Evolutionary conservation across 768 basidiomycete genomes (phyloP), one percentile per base, ranked within the genome.

Genomic region (Saitozyma sp.): DNA sequence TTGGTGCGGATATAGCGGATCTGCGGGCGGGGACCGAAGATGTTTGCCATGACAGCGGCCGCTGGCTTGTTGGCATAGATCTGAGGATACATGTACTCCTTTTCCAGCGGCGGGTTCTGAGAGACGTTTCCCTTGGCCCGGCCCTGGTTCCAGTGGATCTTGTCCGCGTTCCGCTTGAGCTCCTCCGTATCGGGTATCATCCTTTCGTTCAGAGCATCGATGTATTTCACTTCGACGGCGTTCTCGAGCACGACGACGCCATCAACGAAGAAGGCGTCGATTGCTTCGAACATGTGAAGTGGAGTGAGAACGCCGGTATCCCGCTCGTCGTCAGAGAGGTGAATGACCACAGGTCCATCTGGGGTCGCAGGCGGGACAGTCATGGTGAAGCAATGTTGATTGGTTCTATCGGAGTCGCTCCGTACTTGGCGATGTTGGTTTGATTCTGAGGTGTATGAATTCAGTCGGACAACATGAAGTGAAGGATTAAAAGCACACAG

Each of bases 221-320:
- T 61, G 13, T 55, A 16, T 1, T 43, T 43, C 29, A 45, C 43
- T 16, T 20, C 45, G 3, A 61, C 39, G 10, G 60, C 60, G 39
- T 61, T 61, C 45, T 46, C 53, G 13, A 61, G 9, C n/a, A 61
- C 60, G 7, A 61, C 60, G 29, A 61, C n/a, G 7, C 60, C 53
- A 39, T 54, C 53, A 7, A n/a, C n/a, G 39, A 54, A 54, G 53
- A 37, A 54, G 9, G 20, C 53, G 39, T 29, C 39, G 14, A 54
- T 39, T n/a, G 53, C 53, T 29, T 54, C 53, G 40, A 20, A 54
- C 19, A 54, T 17, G 19, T 54, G 17, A 38, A 20, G 20, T 19
- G 20, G 20, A n/a, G 53, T 29, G 20, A 54, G 17, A 13, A 54
- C 53, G n/a, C 53, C 53, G 10, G 53, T 29, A 39, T 54, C 53